These are phyloP conservation scores for Geotrichum klebahnii DNA, from an alignment of 1,139 yeast genomes.

Conservation along the genomic window DNA sequence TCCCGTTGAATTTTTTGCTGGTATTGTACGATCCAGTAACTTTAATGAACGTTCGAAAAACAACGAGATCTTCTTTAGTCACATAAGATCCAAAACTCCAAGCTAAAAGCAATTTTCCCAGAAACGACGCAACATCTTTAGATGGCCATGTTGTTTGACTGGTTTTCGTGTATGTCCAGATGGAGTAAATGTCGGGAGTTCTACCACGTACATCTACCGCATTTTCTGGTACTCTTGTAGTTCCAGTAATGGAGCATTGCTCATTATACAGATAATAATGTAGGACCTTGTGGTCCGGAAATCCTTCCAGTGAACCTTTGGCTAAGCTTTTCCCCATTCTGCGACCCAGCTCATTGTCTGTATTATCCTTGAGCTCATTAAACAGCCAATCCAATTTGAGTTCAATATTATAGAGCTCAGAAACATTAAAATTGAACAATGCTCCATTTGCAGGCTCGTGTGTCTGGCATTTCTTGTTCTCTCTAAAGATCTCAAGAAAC, in stretches of 20 bases:
- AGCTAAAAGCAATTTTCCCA: neutral
- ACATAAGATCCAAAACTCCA: neutral
- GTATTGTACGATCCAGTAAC: neutral
- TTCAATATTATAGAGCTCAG: neutral
- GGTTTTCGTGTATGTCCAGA: neutral
- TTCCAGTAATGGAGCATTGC: neutral
- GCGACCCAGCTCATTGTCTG: constrained; percentile 6
- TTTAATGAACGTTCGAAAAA: neutral
- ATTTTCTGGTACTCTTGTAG: too few relatives aligned
- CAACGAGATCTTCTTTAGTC: neutral
- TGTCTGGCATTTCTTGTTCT: neutral
- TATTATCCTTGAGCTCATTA: constrained; percentile 9
- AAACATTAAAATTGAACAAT: neutral
- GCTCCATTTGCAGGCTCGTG: neutral
- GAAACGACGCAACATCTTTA: neutral
- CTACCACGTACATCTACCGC: too few relatives aligned
- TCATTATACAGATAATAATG: constrained; percentile 14
- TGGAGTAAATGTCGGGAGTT: neutral
- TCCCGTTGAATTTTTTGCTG: neutral
- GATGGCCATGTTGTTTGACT: neutral
- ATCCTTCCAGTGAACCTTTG: neutral
- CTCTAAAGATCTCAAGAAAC: constrained; percentile 11
- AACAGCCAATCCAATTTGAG: neutral
- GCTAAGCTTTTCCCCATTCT: constrained; percentile 9
- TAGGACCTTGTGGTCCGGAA: constrained; percentile 16